Evolutionary conservation across 2,329 filamentous ascomycete species (phyloP).

Genomic region (Domatiomyces catenatus): DNA sequence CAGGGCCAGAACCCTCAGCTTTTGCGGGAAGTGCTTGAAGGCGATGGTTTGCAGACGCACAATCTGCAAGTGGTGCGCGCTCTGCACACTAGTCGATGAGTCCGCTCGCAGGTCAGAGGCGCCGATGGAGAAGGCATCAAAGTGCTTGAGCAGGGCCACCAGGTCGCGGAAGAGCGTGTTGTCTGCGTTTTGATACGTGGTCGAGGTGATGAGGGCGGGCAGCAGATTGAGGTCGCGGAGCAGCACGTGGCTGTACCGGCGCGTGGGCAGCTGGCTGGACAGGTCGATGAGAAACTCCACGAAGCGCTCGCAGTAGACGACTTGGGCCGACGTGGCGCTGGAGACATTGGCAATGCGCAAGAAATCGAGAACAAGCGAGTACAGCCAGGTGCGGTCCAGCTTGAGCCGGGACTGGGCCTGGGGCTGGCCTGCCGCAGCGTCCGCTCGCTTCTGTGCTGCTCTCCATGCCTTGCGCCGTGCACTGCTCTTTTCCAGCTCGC

Average conservation of each 20-base stretch:
- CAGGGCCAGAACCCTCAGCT: slow-evolving; percentile 76
- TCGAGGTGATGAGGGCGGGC: slow-evolving; percentile 61
- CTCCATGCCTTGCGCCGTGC: slow-evolving; percentile 82
- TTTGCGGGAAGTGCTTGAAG: slow-evolving; percentile 71
- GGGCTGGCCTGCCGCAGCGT: slow-evolving; percentile 56
- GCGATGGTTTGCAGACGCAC: slow-evolving; percentile 65
- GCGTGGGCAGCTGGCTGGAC: slow-evolving; percentile 81
- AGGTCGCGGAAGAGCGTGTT: slow-evolving; percentile 70
- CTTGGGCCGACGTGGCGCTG: slow-evolving; percentile 34
- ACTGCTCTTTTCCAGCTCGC: slow-evolving; percentile 54
- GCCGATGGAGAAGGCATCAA: slow-evolving; percentile 75
- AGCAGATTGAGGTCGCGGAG: slow-evolving; percentile 74
- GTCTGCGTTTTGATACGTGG: slow-evolving; percentile 57
- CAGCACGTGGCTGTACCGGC: slow-evolving; percentile 82
- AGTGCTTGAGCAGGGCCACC: slow-evolving; percentile 66
- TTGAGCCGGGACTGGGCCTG: slow-evolving; percentile 60
- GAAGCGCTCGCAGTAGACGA: slow-evolving; percentile 84
- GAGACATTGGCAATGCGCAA: slow-evolving; percentile 52
- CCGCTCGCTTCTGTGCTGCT: slow-evolving; percentile 69
- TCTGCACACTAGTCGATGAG: slow-evolving; percentile 56
- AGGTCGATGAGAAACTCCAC: slow-evolving; percentile 80
- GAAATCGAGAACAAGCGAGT: slow-evolving; percentile 71
- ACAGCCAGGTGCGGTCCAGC: slow-evolving; percentile 90
- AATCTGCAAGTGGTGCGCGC: slow-evolving; percentile 60
- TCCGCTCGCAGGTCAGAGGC: slow-evolving; percentile 74